phyloP scores from a whole-genome alignment of 164 flowering plant genomes.

The Euptelea pleiosperma region DNA sequence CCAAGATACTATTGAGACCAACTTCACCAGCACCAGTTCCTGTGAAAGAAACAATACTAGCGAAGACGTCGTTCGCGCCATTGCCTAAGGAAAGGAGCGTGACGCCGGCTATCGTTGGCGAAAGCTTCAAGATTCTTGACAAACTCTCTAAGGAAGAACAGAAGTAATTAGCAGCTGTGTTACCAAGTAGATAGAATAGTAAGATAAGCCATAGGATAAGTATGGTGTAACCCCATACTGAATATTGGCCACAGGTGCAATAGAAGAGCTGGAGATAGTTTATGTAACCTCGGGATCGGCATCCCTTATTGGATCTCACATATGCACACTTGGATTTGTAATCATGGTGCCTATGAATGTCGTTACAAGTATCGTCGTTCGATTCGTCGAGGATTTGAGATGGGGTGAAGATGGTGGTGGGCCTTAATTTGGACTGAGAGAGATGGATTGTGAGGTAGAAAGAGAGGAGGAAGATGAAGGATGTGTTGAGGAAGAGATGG shows the following conservation, averaged over 20 bases:
- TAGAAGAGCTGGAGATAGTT: slow-evolving; percentile 56
- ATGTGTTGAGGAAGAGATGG: slow-evolving; percentile 29
- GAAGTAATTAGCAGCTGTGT: slow-evolving; percentile 65
- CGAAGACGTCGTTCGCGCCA: slow-evolving; percentile 63
- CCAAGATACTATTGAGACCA: slow-evolving; percentile 58
- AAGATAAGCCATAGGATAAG: slow-evolving; percentile 50
- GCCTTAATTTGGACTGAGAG: slow-evolving; percentile 6
- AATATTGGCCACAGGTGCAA: slow-evolving; percentile 41
- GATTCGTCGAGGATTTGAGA: neutral
- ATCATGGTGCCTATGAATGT: slow-evolving; percentile 29
- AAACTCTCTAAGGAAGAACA: slow-evolving; percentile 52
- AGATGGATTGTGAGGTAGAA: slow-evolving; percentile 16
- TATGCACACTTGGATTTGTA: slow-evolving; percentile 39
- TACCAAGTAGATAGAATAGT: slow-evolving; percentile 55
- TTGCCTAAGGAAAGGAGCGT: slow-evolving; percentile 72
- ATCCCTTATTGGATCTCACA: slow-evolving; percentile 34
- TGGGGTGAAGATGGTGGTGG: neutral
- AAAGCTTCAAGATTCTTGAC: slow-evolving; percentile 46
- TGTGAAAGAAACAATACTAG: slow-evolving; percentile 58
- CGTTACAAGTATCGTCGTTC: slow-evolving; percentile 22
- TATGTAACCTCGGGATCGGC: slow-evolving; percentile 51
- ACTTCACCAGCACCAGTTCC: slow-evolving; percentile 37
- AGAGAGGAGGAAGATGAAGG: slow-evolving; percentile 35
- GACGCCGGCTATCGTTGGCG: slow-evolving; percentile 69
- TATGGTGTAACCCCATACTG: slow-evolving; percentile 34